Conservation (phyloP, 192 early-diverging fungal genomes). For the Dispira parvispora region DNA sequence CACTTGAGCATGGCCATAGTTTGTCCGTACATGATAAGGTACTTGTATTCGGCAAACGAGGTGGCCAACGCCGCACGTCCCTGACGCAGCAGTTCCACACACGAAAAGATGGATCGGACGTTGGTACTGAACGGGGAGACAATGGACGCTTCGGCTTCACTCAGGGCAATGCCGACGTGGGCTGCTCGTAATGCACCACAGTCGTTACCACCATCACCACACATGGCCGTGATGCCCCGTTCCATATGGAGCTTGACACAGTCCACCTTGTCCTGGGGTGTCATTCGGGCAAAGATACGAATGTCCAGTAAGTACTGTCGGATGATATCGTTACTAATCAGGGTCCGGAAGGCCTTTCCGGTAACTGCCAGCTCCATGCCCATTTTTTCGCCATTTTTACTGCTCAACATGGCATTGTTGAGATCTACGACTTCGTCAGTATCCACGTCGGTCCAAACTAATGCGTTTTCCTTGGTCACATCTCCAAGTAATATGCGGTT, state of each 20-base stretch:
- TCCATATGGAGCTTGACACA: slow-evolving; percentile 66
- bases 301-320: slow-evolving; percentile 42
- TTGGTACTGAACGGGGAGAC: slow-evolving; percentile 68
- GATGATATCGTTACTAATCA: slow-evolving; percentile 24
- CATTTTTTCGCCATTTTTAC: slow-evolving; percentile 12
- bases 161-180: slow-evolving; percentile 65
- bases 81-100: slow-evolving; percentile 55
- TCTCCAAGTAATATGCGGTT: slow-evolving; percentile 41
- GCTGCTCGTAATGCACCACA: slow-evolving; percentile 64
- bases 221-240: slow-evolving; percentile 64
- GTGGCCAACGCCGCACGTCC: slow-evolving; percentile 60
- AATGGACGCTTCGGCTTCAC: slow-evolving; percentile 66
- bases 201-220: slow-evolving; percentile 79
- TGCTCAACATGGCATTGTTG: slow-evolving; percentile 13
- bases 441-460: slow-evolving; percentile 43
- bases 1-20: slow-evolving; percentile 48
- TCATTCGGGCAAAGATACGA: slow-evolving; percentile 65
- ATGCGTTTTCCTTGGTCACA: slow-evolving; percentile 15
- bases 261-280: slow-evolving; percentile 56
- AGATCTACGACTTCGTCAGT: slow-evolving; percentile 26
- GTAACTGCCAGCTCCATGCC: slow-evolving; percentile 54
- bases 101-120: slow-evolving; percentile 38
- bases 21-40: slow-evolving; percentile 57
- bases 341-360: slow-evolving; percentile 41
- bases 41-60: slow-evolving; percentile 61